Evolutionary conservation across 2,329 filamentous ascomycete species (phyloP).

Genomic region (Drechslerella stenobrocha): DNA sequence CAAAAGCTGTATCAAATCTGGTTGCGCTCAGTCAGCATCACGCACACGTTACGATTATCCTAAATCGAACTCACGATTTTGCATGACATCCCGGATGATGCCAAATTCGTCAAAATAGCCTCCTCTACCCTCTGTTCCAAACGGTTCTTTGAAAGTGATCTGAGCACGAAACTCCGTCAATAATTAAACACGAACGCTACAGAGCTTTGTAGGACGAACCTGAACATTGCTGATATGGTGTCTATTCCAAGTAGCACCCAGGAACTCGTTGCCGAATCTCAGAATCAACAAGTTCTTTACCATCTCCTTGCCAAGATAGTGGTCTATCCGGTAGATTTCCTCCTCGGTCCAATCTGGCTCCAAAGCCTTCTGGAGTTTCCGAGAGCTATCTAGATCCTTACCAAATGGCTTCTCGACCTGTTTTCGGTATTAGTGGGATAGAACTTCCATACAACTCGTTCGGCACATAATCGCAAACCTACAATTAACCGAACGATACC

Average conservation of each 20-base stretch:
- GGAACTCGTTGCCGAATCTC: conserved; percentile 97
- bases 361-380: conserved; percentile 90
- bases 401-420: conserved; percentile 98
- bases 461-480: conserved; percentile 55
- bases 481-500: conserved; percentile 95
- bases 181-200: conserved; percentile 27
- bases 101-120: conserved; percentile 99
- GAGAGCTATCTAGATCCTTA: conserved; percentile 91
- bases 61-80: conserved; percentile 69
- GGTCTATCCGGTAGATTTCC: conserved; percentile 98
- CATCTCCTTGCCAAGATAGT: conserved; percentile 99
- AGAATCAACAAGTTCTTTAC: conserved; percentile 99
- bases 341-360: conserved; percentile 99
- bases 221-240: conserved; percentile 99
- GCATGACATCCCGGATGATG: conserved; percentile 99
- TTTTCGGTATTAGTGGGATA: conserved; percentile 55
- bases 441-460: background rate
- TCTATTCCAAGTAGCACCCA: conserved; percentile 97
- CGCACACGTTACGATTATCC: background rate
- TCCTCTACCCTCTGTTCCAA: conserved; percentile 94
- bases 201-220: conserved; percentile 52
- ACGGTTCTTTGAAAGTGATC: conserved; percentile 99
- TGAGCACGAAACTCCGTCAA: conserved; percentile 52
- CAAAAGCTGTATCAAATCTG: conserved; percentile 86
- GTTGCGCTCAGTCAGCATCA: background rate